Conservation (phyloP, 129 eudicot species). For the Erigeron canadensis region DNA sequence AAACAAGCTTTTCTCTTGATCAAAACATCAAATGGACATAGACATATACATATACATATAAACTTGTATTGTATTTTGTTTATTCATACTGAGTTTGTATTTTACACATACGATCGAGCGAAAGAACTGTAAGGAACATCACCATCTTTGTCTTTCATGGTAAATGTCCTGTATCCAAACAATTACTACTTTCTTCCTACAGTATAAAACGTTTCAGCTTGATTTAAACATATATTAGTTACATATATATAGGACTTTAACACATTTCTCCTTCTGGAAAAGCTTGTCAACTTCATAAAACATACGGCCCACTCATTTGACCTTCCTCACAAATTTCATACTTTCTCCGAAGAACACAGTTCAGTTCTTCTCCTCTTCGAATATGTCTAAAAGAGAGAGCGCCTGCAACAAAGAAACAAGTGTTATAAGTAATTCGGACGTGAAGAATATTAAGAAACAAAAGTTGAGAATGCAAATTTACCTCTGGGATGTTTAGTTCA, state of each 20-base stretch:
- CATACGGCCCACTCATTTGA: too few species aligned
- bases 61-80: slow-evolving; percentile 16
- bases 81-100: slow-evolving; percentile 28
- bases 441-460: neutral
- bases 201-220: slow-evolving; percentile 26
- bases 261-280: slow-evolving; percentile 21
- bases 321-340: slow-evolving; percentile 6
- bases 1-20: neutral
- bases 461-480: neutral
- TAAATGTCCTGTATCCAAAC: slow-evolving; percentile 18
- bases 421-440: neutral
- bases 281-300: slow-evolving; percentile 12
- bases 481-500: slow-evolving; percentile 93
- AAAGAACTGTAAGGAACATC: slow-evolving; percentile 27
- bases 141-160: slow-evolving; percentile 23
- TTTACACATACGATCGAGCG: slow-evolving; percentile 29
- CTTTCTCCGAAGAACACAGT: neutral
- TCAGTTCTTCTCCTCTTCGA: slow-evolving; percentile 41
- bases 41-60: neutral
- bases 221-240: slow-evolving; percentile 26
- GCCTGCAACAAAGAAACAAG: slow-evolving; percentile 41
- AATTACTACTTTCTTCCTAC: slow-evolving; percentile 7
- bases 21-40: neutral
- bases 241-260: slow-evolving; percentile 21
- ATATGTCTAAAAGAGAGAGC: slow-evolving; percentile 73